Evolutionary conservation across 2,329 filamentous ascomycete genomes (phyloP), one percentile per base, ranked within the genome.

Genomic region (Diatrype stigma): DNA sequence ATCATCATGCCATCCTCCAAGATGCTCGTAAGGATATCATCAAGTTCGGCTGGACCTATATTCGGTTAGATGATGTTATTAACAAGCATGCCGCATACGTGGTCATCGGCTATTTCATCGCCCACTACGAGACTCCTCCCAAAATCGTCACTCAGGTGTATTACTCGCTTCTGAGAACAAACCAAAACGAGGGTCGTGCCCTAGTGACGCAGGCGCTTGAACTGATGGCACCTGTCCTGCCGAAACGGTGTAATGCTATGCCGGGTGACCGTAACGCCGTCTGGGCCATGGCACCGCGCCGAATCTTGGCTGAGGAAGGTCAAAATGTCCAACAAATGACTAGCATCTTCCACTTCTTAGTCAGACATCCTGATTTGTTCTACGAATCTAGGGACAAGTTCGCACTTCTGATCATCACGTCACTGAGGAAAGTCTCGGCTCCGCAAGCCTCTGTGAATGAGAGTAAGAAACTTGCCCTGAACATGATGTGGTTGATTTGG

Each of bases 11-110:
- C 30, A 88, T 91, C 49, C 81, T 99, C 1, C 89, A 95, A 59
- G 94, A 97, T 63, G 86, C 90, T 2, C 85, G 95, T 35, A 99
- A 99, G 70, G 94, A 99, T 57, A 93, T 99, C 55, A 99, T 99
- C 65, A 97, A 96, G 71, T 99, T 97, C 70, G 92, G 91, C 3
- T 99, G 94, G 94, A 96, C 92, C 17, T 97, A 96, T 66, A 99
- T 99, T 62, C 85, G 90, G 22, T 81, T 99, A n/a, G 95, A 99
- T 64, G 94, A 99, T 68, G 89, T 96, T 51, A 96, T 99, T 74
- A 99, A 97, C 76, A 99, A 99, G 70, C 94, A 97, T 67, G 94
- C 93, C 1, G 92, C 94, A 2, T 99, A 99, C 63, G 93, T 96
- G 5, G 84, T 99, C 6, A 95, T 99, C 54, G 91, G 90, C 2